Evolutionary conservation across 495 filamentous ascomycete genomes (phyloP).

Genomic region (Podospora bellae-mahoneyi): DNA sequence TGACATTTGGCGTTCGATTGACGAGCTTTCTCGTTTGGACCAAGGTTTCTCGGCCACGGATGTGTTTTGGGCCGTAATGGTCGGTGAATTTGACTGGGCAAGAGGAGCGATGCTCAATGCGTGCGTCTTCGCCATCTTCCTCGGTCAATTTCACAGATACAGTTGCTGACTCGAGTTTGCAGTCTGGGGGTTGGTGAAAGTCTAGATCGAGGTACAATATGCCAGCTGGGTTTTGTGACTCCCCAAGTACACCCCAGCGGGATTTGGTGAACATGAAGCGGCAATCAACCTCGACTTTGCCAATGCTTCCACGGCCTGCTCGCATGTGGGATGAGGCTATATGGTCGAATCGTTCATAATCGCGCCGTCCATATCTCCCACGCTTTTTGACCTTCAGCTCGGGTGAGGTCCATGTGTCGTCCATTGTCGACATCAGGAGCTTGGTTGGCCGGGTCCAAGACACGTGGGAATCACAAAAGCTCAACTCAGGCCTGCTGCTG

Average conservation of each 20-base stretch:
- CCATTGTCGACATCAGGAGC: background rate
- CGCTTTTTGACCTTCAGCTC: conserved; percentile 6
- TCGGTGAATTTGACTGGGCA: conserved; percentile 25
- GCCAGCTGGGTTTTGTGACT: conserved; percentile 29
- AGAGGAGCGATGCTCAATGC: background rate
- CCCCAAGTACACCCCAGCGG: conserved; percentile 33
- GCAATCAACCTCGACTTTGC: conserved; percentile 31
- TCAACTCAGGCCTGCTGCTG: background rate
- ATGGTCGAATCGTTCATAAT: conserved; percentile 23
- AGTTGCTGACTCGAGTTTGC: conserved; percentile 32
- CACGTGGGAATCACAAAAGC: background rate
- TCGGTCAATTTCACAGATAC: conserved; percentile 29
- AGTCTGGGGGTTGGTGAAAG: conserved; percentile 30
- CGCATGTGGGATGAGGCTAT: conserved; percentile 20
- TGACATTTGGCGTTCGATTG: conserved; percentile 11
- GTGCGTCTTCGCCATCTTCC: conserved; percentile 8
- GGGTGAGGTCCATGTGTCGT: background rate
- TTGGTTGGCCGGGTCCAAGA: background rate
- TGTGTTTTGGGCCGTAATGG: conserved; percentile 21
- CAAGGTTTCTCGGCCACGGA: conserved; percentile 12
- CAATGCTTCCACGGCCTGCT: conserved; percentile 18
- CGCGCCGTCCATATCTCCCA: conserved; percentile 11
- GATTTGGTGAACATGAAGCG: conserved; percentile 35
- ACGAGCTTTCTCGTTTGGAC: conserved; percentile 11
- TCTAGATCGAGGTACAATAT: conserved; percentile 36